Conservation (phyloP, 441 rosid genomes). For the Arabidopsis lyrata region DNA sequence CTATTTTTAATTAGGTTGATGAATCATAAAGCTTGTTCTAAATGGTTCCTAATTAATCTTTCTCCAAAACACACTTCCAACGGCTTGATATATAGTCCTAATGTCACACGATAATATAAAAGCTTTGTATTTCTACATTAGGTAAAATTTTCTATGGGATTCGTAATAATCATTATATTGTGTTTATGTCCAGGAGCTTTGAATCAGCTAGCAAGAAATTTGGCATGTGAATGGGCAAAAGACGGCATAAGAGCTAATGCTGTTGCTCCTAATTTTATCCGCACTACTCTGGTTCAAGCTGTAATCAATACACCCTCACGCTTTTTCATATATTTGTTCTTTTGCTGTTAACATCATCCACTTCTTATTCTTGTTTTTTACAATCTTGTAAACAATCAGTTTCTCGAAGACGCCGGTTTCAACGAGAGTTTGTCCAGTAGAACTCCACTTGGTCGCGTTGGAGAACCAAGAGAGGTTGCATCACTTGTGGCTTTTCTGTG, state of each 20-base stretch:
- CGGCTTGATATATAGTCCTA: neutral
- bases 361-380: neutral
- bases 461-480: conserved; percentile 73
- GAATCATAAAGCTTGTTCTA: too few relatives aligned
- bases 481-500: conserved; percentile 70
- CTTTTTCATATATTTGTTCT: neutral
- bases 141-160: neutral
- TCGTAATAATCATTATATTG: neutral
- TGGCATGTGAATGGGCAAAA: conserved; percentile 31
- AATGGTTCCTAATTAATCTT: neutral
- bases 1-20: too few relatives aligned
- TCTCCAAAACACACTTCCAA: neutral
- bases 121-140: neutral
- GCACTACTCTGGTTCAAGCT: neutral
- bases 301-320: neutral
- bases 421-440: neutral
- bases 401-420: conserved; percentile 1
- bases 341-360: neutral
- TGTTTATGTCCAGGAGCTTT: conserved; percentile 4
- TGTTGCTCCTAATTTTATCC: conserved; percentile 15
- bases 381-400: neutral
- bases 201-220: conserved; percentile 16
- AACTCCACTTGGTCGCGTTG: conserved; percentile 68
- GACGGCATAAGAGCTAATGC: conserved; percentile 28
- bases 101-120: neutral